Evolutionary conservation across 805 yeast species (phyloP), one percentile per base, ranked within the genome.

Genomic region (Cephaloascus fragrans): DNA sequence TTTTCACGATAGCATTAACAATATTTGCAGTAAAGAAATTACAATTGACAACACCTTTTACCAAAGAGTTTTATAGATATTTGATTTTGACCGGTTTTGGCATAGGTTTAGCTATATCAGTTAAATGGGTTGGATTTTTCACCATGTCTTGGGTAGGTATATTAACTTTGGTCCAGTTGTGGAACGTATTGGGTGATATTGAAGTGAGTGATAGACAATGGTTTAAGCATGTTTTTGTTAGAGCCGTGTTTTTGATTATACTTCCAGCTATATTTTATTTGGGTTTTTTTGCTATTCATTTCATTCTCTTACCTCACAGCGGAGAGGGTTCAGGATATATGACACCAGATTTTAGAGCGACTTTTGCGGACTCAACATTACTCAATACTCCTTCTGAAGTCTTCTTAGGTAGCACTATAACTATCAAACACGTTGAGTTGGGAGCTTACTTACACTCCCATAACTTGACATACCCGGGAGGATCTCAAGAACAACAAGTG

Each of bases 401-500:
- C 1, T 72, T 78, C 8, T 79, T 64, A 55, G 96, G 96, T 9
- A 75, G 89, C 35, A 66, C 75, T 0, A 69, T 90, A 18, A 73
- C 84, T 16, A 46, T 90, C 26, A 80, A 90, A 45, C 96, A 90
- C 56, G 52, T 61, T 19, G 69, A 74, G 39, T 52, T 77, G 39
- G 95, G 93, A 17, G 80, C 80, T 1, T 90, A 86, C 55, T 62
- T 90, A 44, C 95, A 87, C 56, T 83, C 96, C 2, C 90, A 86
- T 56, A 63, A 72, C 34, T 69, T 63, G 48, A 56, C 64, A 3
- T 87, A 84, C 56, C 73, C 75, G 37, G 57, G 73, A 2, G 94
- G 90, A 0, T 71, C 87, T 1, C 59, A 70, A 18, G 80, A 81
- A 51, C 95, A 87, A 57, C 90, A 85, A 57, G 86, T 90, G 18